Evolutionary conservation across 192 early-diverging fungal genomes (phyloP).

Genomic region (Linderina pennispora): DNA sequence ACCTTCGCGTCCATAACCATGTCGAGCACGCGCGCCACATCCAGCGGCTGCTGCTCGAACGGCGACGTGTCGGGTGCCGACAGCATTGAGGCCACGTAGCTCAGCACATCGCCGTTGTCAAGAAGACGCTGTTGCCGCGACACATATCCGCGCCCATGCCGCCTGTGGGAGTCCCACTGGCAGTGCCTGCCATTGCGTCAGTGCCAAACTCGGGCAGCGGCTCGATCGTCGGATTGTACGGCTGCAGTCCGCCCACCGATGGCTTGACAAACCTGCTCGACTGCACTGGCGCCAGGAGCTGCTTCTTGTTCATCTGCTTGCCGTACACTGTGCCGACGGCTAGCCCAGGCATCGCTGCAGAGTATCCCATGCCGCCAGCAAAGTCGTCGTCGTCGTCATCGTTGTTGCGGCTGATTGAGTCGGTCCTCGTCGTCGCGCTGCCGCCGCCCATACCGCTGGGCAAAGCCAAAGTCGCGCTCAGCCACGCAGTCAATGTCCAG

Average conservation of each 20-base stretch:
- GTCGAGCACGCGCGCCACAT: conserved; percentile 17
- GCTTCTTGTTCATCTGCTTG: conserved; percentile 19
- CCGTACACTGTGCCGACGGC: conserved; percentile 32
- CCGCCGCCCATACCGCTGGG: conserved; percentile 24
- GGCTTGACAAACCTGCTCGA: conserved; percentile 23
- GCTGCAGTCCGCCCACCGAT: conserved; percentile 6
- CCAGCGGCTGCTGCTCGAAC: conserved; percentile 13
- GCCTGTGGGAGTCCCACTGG: too few species aligned
- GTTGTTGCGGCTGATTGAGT: not conserved
- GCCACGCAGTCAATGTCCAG: conserved; percentile 68
- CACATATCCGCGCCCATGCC: not conserved
- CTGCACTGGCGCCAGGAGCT: conserved; percentile 26
- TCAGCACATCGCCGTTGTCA: conserved; percentile 38
- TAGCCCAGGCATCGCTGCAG: conserved; percentile 12
- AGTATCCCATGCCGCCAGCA: not conserved
- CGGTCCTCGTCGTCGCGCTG: not conserved
- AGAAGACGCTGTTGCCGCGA: conserved; percentile 6
- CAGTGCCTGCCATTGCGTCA: too few species aligned
- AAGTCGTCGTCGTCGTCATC: not conserved
- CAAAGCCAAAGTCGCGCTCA: conserved; percentile 68
- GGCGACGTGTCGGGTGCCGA: conserved; percentile 14
- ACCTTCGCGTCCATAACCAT: conserved; percentile 9
- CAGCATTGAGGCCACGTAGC: conserved; percentile 30
- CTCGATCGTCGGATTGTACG: conserved; percentile 29
- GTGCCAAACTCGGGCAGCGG: not conserved